Base-by-base conservation (phyloP, 169 alveolate species). In the Theileria parva region DNA sequence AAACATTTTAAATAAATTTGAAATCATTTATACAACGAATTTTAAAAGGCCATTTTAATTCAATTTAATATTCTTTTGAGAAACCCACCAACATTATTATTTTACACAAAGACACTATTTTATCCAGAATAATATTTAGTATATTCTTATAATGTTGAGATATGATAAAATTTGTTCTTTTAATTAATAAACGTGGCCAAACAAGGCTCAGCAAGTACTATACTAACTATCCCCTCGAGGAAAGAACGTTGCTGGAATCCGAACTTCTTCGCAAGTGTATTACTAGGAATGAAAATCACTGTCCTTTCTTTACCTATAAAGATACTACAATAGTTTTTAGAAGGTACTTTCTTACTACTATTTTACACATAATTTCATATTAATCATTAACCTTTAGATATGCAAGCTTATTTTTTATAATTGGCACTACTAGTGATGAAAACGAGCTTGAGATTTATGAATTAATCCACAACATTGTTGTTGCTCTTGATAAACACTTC, bases 121-220 rank as follows among this genome's bases (percentile, higher is more conserved):
- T 7, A 7, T 55, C 64, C 12, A 21, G 12, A 55, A 55, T 21
- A 55, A n/a, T 55, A 11, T 61, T 61, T 61, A 61, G 2, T 61
- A 25, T 61, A 23, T 61, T 57, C 7, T 21, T 57, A 57, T 21
- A 57, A 57, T 57, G 4, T 57, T 57, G 3, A 57, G 9, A 6
- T 57, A 98, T 97, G 99, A 96, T 98, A 50, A 91, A 96, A 75
- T 98, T 98, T 91, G 87, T 98, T 53, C 87, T 98, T 59, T 94
- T 98, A 97, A 99, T 98, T 30, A 98, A 98, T 85, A 97, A 97
- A 85, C 98, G 97, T 86, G 99, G 99, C 25, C 98, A 98, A 83
- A 98, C 99, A 39, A 78, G 99, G 76, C 92, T 98, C 51, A 96
- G 98, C 55, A 92, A 96, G 67, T 97, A 96, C 88, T 96, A 94